These are phyloP conservation scores for Scenedesmus sp. DNA, from an alignment of 163 green algal genomes.

Conservation along the genomic window DNA sequence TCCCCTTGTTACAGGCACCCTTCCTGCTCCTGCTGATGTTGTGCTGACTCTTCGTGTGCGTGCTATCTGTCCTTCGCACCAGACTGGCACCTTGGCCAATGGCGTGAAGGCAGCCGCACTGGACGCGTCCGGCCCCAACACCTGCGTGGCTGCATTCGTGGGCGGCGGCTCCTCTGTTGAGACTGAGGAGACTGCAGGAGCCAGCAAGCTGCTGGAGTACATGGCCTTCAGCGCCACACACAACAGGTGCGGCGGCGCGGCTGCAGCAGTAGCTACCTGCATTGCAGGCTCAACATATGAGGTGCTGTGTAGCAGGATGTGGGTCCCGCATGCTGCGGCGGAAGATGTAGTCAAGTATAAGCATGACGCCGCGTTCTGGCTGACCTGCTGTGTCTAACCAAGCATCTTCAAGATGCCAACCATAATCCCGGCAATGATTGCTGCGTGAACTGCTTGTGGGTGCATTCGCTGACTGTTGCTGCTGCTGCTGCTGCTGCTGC, in stretches of 20 bases:
- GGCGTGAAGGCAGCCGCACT: slow-evolving; percentile 76
- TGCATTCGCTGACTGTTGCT: not conserved
- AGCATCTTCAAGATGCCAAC: not conserved
- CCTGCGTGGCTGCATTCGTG: slow-evolving; percentile 89
- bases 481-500: slow-evolving; percentile 9
- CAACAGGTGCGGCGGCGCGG: slow-evolving; percentile 63
- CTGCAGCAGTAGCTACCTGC: not conserved
- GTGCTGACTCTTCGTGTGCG: not conserved
- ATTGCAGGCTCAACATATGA: not conserved
- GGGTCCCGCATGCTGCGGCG: too few species aligned
- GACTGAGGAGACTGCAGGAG: slow-evolving; percentile 71
- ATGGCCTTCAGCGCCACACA: slow-evolving; percentile 93
- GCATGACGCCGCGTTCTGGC: not conserved
- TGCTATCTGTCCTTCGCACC: slow-evolving; percentile 10
- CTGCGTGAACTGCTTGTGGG: not conserved
- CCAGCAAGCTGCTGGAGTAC: slow-evolving; percentile 91
- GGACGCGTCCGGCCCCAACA: slow-evolving; percentile 72
- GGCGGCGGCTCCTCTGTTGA: slow-evolving; percentile 90
- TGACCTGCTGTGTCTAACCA: not conserved
- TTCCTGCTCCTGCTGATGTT: not conserved
- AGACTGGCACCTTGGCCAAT: slow-evolving; percentile 75
- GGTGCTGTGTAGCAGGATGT: not conserved
- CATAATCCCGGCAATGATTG: not conserved
- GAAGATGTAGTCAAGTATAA: not conserved
- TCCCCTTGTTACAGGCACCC: not conserved